Conservation (phyloP, 202 grass and related monocot species). For the Setaria viridis region DNA sequence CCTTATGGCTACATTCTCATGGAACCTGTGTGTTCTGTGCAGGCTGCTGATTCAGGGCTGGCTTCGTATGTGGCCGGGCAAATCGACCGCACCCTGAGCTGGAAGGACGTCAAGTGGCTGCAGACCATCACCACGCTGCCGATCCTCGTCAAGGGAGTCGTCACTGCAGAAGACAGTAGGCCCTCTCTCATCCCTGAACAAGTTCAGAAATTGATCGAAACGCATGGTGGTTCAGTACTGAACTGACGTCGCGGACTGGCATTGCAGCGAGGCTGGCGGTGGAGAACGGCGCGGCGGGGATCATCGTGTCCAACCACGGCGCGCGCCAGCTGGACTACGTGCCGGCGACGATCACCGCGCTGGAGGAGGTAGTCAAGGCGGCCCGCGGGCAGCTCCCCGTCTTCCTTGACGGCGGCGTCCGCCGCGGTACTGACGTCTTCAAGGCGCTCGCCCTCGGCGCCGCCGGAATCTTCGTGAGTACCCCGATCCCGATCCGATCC, state of each 20-base stretch:
- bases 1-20: not conserved
- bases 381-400: slow-evolving; percentile 81
- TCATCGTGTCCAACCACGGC: slow-evolving; percentile 98
- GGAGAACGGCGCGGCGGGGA: slow-evolving; percentile 85
- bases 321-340: slow-evolving; percentile 97
- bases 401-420: slow-evolving; percentile 91
- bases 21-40: slow-evolving; percentile 1
- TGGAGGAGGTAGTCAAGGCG: slow-evolving; percentile 90
- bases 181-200: not conserved
- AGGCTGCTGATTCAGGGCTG: slow-evolving; percentile 93
- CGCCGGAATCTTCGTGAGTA: slow-evolving; percentile 85
- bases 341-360: slow-evolving; percentile 87
- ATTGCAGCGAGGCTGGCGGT: slow-evolving; percentile 72
- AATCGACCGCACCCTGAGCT: slow-evolving; percentile 91
- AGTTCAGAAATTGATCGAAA: slow-evolving; percentile 2
- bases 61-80: slow-evolving; percentile 95
- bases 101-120: slow-evolving; percentile 99
- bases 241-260: not conserved
- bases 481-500: not conserved
- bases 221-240: too few species aligned
- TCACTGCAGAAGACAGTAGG: slow-evolving; percentile 92
- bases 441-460: slow-evolving; percentile 95
- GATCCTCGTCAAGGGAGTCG: slow-evolving; percentile 93
- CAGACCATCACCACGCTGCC: slow-evolving; percentile 93
- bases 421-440: slow-evolving; percentile 95